These are phyloP conservation scores for Fusarium subtropicale DNA, from an alignment of 2,329 filamentous ascomycete genomes.

Conservation along the genomic window DNA sequence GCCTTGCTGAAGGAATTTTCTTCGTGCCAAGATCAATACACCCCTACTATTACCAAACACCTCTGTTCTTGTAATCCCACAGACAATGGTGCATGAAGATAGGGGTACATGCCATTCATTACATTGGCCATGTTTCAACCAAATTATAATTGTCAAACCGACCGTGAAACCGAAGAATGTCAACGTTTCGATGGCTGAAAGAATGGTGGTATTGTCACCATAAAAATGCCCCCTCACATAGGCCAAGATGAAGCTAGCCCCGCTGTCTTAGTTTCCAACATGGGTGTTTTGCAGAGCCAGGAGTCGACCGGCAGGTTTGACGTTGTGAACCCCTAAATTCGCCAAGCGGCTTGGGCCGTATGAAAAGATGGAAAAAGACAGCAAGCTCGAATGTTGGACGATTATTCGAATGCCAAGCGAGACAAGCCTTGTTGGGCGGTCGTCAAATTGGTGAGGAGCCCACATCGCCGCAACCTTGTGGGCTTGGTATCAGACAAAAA, in stretches of 20 bases:
- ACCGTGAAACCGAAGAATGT: not conserved
- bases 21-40: conserved; percentile 65
- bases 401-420: conserved; percentile 17
- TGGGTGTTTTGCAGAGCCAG: not conserved
- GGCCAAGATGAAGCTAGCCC: not conserved
- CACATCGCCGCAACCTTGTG: conserved; percentile 13
- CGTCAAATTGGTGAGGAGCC: conserved; percentile 20
- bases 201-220: conserved; percentile 2
- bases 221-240: conserved; percentile 3
- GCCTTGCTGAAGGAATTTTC: conserved; percentile 66
- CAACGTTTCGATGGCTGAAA: not conserved
- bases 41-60: conserved; percentile 70
- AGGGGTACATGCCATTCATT: conserved; percentile 51
- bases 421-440: conserved; percentile 22
- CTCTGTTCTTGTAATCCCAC: conserved; percentile 54
- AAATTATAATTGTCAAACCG: not conserved
- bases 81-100: conserved; percentile 68
- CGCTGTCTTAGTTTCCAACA: not conserved
- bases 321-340: not conserved
- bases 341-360: not conserved
- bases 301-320: conserved; percentile 11
- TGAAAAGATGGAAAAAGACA: not conserved
- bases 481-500: conserved; percentile 15
- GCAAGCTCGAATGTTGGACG: conserved; percentile 13
- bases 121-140: not conserved